Percentiles rank a stretch among this genome's conserved stretches.
phyloP scores from a whole-genome alignment of 345 rosid genomes.

The Luvunga scandens region DNA sequence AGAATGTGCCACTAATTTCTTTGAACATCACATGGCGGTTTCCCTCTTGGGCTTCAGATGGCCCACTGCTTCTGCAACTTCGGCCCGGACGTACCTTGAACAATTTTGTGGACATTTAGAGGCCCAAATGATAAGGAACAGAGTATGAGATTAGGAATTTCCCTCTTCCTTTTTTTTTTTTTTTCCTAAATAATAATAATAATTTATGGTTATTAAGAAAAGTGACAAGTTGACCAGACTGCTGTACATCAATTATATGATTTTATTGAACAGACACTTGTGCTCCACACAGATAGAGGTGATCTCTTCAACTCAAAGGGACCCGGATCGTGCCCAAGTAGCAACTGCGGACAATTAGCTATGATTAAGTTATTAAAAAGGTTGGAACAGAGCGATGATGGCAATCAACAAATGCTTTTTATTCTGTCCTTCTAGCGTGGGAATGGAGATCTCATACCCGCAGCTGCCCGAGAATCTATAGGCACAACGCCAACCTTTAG shows the following conservation, averaged over 20 bases:
- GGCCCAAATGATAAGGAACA: too few species aligned
- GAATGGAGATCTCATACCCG: not conserved
- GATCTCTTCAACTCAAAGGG: not conserved
- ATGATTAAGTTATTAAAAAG: slow-evolving; percentile 21
- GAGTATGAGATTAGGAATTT: too few species aligned
- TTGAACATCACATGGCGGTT: not conserved
- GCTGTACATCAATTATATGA: not conserved
- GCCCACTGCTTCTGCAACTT: not conserved
- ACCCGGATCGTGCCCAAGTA: slow-evolving; percentile 11
- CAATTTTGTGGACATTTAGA: too few species aligned
- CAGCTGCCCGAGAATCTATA: slow-evolving; percentile 13
- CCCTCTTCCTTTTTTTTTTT: too few species aligned
- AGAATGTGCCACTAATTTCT: not conserved
- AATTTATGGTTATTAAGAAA: too few species aligned
- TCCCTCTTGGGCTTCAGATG: not conserved
- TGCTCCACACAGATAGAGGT: not conserved
- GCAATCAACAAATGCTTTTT: slow-evolving; percentile 8
- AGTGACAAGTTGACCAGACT: not conserved
- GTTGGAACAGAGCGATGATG: slow-evolving; percentile 12
- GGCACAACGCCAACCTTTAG: slow-evolving; percentile 19
- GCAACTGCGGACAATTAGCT: slow-evolving; percentile 11
- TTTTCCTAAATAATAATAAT: too few species aligned
- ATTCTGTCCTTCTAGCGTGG: not conserved
- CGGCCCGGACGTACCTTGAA: not conserved
- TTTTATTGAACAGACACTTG: not conserved